A percentile compares a stretch with the other conserved stretches of the same genome.
phyloP scores from a whole-genome alignment of 1,139 yeast genomes.

The Yamadazyma atlantica region DNA sequence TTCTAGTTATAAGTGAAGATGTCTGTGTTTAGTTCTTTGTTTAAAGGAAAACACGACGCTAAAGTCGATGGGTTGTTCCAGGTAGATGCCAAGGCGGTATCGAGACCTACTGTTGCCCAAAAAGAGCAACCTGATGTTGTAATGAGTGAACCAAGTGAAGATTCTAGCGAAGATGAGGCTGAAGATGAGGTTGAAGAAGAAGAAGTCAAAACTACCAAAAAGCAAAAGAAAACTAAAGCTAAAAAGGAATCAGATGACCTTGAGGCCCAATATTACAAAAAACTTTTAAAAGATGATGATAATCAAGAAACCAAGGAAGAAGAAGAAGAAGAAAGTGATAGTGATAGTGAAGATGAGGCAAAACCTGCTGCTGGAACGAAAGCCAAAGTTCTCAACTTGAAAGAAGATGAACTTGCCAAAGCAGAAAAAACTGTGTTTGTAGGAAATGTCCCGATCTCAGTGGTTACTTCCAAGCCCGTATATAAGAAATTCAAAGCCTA shows the following conservation, averaged over 20 bases:
- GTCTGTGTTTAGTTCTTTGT: conserved; percentile 32
- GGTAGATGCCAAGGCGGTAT: conserved; percentile 12
- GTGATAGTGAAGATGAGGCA: conserved; percentile 8
- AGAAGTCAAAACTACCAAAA: conserved; percentile 4
- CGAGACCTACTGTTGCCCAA: conserved; percentile 6
- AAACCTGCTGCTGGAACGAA: conserved; percentile 19
- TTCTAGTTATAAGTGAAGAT: conserved; percentile 5
- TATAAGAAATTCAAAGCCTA: conserved; percentile 65
- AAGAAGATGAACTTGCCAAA: conserved; percentile 72
- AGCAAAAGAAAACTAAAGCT: conserved; percentile 11
- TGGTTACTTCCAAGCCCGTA: conserved; percentile 60
- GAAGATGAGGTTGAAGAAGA: conserved; percentile 1
- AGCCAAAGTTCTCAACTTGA: conserved; percentile 48
- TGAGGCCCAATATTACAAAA: conserved; percentile 47
- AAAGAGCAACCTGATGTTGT: no score
- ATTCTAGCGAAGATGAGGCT: background rate
- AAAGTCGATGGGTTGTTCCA: conserved; percentile 40
- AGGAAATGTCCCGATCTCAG: conserved; percentile 75
- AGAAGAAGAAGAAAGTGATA: conserved; percentile 18
- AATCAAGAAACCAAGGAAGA: conserved; percentile 8
- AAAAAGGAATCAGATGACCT: conserved; percentile 30
- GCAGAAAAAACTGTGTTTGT: conserved; percentile 89
- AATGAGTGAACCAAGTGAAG: background rate
- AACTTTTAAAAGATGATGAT: conserved; percentile 29
- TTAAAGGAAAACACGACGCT: conserved; percentile 25